A percentile compares a stretch with the other conserved stretches of the same genome.
Conservation (phyloP, 768 basidiomycete species). For the Hemileccinum impolitum region DNA sequence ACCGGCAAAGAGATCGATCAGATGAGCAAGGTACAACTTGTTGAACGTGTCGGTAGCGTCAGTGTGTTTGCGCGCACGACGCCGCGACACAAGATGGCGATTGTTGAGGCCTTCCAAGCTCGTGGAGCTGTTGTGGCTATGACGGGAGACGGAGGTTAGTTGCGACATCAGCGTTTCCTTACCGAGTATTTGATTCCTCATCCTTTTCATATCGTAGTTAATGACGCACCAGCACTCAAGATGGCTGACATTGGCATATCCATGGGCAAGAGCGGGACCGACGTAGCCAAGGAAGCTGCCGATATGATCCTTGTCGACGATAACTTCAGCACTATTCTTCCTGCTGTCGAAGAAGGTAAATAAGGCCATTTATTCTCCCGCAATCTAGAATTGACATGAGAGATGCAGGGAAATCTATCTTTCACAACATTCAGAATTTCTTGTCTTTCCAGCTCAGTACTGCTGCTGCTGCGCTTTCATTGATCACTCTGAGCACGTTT, state of each 20-base stretch:
- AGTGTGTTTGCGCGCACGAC: constrained; percentile 95
- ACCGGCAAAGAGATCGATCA: constrained; percentile 84
- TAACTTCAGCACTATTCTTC: constrained; percentile 92
- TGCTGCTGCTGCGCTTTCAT: constrained; percentile 91
- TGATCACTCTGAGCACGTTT: constrained; percentile 92
- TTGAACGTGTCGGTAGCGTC: constrained; percentile 76
- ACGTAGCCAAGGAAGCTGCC: constrained; percentile 97
- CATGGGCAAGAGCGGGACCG: constrained; percentile 98
- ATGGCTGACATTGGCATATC: constrained; percentile 98
- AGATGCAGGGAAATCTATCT: constrained; percentile 83
- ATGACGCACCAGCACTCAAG: constrained; percentile 94
- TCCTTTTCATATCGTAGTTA: constrained; percentile 46
- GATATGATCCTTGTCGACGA: constrained; percentile 97
- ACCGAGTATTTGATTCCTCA: background rate
- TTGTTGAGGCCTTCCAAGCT: constrained; percentile 90
- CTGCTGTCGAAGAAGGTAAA: constrained; percentile 89
- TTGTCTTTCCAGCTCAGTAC: constrained; percentile 95
- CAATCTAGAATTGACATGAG: background rate
- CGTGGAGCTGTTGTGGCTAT: constrained; percentile 91
- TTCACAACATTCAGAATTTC: constrained; percentile 99
- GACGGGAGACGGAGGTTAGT: constrained; percentile 93
- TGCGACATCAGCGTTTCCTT: constrained; percentile 28
- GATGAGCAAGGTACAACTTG: constrained; percentile 76
- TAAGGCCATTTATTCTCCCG: background rate
- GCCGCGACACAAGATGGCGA: constrained; percentile 96